phyloP scores from a whole-genome alignment of 1,284 basidiomycete genomes.

The Moesziomyces parantarcticus region DNA sequence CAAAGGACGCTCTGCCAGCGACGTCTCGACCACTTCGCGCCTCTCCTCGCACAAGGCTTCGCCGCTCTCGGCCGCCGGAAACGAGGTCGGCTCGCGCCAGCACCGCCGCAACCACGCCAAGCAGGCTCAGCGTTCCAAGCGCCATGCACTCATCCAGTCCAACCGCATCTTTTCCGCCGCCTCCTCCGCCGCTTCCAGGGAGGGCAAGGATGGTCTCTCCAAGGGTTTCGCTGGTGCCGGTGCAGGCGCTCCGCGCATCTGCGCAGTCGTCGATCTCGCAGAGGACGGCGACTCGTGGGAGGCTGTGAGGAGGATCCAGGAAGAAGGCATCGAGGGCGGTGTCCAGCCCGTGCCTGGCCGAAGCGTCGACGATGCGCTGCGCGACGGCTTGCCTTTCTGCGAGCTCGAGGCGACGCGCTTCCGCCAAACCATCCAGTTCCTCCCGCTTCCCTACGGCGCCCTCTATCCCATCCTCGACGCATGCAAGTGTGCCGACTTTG shows the following conservation, averaged over 20 bases:
- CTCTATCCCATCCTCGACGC: conserved; percentile 86
- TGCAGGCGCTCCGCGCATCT: conserved; percentile 82
- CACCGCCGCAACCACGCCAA: conserved; percentile 62
- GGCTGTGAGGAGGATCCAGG: conserved; percentile 75
- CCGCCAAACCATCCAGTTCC: conserved; percentile 87
- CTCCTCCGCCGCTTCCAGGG: conserved; percentile 15
- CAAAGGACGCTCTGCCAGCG: conserved; percentile 51
- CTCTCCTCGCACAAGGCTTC: conserved; percentile 51
- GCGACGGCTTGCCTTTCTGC: conserved; percentile 31
- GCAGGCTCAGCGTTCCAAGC: conserved; percentile 59
- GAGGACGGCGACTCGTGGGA: conserved; percentile 74
- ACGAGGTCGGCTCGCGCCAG: conserved; percentile 52
- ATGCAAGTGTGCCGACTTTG: conserved; percentile 89
- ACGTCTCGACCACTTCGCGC: conserved; percentile 28
- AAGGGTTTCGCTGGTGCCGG: conserved; percentile 71
- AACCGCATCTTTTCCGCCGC: conserved; percentile 53
- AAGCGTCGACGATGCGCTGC: conserved; percentile 51
- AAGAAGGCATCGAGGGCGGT: conserved; percentile 74
- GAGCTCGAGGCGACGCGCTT: conserved; percentile 77
- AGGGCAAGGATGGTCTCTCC: conserved; percentile 45
- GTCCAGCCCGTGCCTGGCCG: conserved; percentile 51
- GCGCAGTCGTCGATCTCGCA: conserved; percentile 81
- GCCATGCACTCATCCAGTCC: conserved; percentile 59
- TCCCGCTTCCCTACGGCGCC: conserved; percentile 71
- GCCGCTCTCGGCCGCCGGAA: conserved; percentile 52